Conservation (phyloP, 2,329 filamentous ascomycete genomes). For the Calycina marina region DNA sequence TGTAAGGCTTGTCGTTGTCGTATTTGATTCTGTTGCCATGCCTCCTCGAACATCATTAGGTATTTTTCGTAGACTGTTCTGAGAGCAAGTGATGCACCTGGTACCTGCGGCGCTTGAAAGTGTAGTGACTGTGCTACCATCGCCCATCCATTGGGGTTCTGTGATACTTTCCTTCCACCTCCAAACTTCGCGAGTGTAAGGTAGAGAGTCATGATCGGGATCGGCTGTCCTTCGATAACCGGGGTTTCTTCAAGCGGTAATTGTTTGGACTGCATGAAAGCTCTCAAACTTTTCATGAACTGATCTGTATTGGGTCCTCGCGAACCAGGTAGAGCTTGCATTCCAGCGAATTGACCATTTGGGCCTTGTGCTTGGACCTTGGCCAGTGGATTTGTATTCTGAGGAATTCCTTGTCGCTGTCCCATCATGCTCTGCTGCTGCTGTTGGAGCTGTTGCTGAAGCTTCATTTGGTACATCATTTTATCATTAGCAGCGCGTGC, state of each 20-base stretch:
- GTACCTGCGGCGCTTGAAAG: conserved; percentile 47
- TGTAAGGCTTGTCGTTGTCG: conserved; percentile 25
- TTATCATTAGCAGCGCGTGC: conserved; percentile 50
- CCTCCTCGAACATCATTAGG: conserved; percentile 62
- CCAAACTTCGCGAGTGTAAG: conserved; percentile 61
- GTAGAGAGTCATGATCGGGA: conserved; percentile 68
- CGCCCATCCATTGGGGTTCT: conserved; percentile 52
- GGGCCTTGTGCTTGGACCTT: conserved; percentile 35
- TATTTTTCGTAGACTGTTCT: conserved; percentile 63
- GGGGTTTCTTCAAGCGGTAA: conserved; percentile 64
- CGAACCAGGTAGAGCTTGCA: conserved; percentile 31
- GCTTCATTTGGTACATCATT: conserved; percentile 65
- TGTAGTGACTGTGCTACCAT: conserved; percentile 52
- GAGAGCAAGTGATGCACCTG: conserved; percentile 54
- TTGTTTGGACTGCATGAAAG: conserved; percentile 64
- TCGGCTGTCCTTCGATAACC: conserved; percentile 53
- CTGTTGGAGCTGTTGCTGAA: conserved; percentile 65
- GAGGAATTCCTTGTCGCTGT: conserved; percentile 31
- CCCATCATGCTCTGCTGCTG: conserved; percentile 29
- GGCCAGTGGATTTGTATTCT: conserved; percentile 16
- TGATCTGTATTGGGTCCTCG: conserved; percentile 40
- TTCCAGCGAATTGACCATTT: conserved; percentile 41
- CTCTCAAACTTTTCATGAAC: conserved; percentile 61
- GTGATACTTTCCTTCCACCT: conserved; percentile 60
- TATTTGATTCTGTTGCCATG: conserved; percentile 40